Evolutionary conservation across 176 grass and related monocot species (phyloP).

Genomic region (Juncus inflexus): DNA sequence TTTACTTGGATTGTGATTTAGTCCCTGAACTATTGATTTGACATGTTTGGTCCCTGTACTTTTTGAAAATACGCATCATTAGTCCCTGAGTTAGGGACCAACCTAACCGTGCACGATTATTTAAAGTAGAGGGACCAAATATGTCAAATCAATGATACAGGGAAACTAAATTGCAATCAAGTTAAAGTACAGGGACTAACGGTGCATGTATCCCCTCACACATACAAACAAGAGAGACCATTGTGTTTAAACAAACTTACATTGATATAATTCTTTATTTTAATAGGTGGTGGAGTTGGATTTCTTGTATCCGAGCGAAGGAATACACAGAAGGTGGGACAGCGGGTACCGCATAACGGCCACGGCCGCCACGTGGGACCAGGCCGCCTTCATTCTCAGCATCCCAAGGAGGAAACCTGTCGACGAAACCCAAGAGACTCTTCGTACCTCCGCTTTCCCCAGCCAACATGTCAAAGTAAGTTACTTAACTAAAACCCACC

Average conservation of each 20-base stretch:
- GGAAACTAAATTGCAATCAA: too few relatives aligned
- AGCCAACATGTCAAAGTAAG: slow-evolving; percentile 91
- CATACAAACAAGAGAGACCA: not conserved
- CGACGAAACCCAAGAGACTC: slow-evolving; percentile 95
- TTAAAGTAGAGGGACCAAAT: too few relatives aligned
- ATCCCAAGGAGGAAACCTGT: slow-evolving; percentile 76
- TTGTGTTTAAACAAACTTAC: not conserved
- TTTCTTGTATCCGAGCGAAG: slow-evolving; percentile 94
- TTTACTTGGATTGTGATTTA: too few relatives aligned
- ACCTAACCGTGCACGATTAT: too few relatives aligned
- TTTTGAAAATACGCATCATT: too few relatives aligned
- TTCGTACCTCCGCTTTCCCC: slow-evolving; percentile 93
- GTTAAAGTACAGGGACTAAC: too few relatives aligned
- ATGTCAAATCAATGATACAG: too few relatives aligned
- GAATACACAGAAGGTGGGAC: slow-evolving; percentile 90
- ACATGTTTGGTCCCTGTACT: not conserved
- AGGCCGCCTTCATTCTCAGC: slow-evolving; percentile 74
- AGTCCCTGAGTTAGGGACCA: too few relatives aligned
- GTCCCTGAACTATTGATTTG: too few relatives aligned
- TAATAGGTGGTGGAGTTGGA: slow-evolving; percentile 91
- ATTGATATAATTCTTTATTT: slow-evolving; percentile 18
- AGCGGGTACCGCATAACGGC: slow-evolving; percentile 77
- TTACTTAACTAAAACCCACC: not conserved
- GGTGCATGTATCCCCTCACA: too few relatives aligned
- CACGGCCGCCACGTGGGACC: slow-evolving; percentile 78